These are phyloP conservation scores for Colletotrichum tanaceti DNA, from an alignment of 2,329 filamentous ascomycete genomes.

Conservation along the genomic window DNA sequence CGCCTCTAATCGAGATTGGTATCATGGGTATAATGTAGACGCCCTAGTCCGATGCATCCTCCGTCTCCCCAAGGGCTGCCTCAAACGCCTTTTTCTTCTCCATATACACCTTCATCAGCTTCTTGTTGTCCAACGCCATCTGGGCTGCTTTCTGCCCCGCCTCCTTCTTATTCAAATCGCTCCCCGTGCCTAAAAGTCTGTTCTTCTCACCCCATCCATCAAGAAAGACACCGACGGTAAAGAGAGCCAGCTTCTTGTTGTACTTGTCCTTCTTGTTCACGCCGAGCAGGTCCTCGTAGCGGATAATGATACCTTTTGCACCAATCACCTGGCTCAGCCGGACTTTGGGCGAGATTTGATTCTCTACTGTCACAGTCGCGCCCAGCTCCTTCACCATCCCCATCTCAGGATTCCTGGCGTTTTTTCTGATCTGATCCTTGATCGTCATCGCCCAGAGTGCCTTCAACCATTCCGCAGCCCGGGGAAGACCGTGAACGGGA, in stretches of 20 bases:
- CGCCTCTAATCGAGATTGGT: not conserved
- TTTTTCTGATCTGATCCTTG: constrained; percentile 59
- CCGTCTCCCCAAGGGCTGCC: constrained; percentile 39
- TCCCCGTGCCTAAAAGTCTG: constrained; percentile 71
- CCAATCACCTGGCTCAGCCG: constrained; percentile 64
- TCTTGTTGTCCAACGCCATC: constrained; percentile 73
- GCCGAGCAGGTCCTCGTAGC: constrained; percentile 68
- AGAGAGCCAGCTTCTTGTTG: constrained; percentile 65
- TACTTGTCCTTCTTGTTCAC: constrained; percentile 63
- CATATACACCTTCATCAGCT: constrained; percentile 64
- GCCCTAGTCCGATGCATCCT: not conserved
- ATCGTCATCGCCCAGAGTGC: constrained; percentile 78
- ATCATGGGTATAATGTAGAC: constrained; percentile 21
- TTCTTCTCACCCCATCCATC: constrained; percentile 75
- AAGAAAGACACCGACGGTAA: constrained; percentile 72
- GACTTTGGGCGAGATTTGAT: constrained; percentile 57
- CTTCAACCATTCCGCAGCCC: constrained; percentile 77
- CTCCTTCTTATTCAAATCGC: constrained; percentile 74
- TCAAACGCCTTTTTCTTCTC: constrained; percentile 61
- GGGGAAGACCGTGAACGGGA: constrained; percentile 68
- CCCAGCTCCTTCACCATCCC: constrained; percentile 41
- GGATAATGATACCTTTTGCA: constrained; percentile 67
- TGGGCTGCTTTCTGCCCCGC: constrained; percentile 75
- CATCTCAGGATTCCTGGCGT: constrained; percentile 28
- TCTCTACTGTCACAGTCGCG: constrained; percentile 4